Conservation (phyloP, 2,329 filamentous ascomycete genomes). For the Pyrenochaeta sp. region DNA sequence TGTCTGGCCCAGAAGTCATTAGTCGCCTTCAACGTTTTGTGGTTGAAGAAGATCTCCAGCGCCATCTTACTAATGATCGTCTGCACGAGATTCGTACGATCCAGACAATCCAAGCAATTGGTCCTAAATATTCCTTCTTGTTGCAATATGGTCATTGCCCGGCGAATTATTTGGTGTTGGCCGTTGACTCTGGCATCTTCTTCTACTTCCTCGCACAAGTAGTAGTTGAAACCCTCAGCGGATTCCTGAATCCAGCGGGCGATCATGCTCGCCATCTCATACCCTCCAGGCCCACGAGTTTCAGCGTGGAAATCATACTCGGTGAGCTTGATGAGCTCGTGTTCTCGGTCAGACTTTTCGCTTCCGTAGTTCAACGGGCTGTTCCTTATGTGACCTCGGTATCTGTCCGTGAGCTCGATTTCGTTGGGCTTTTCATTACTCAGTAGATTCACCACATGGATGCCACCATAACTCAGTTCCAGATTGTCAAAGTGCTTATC, state of each 20-base stretch:
- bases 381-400: constrained; percentile 76
- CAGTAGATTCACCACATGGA: constrained; percentile 93
- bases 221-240: constrained; percentile 90
- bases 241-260: constrained; percentile 78
- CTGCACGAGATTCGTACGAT: constrained; percentile 94
- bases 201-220: constrained; percentile 76
- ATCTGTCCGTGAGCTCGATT: constrained; percentile 80
- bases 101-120: constrained; percentile 94
- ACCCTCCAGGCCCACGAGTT: constrained; percentile 83
- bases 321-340: constrained; percentile 78
- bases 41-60: constrained; percentile 80
- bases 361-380: constrained; percentile 73
- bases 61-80: constrained; percentile 95
- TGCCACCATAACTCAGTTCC: constrained; percentile 83
- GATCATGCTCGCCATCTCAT: constrained; percentile 89
- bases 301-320: constrained; percentile 98
- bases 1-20: constrained; percentile 92
- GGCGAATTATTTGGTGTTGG: constrained; percentile 45
- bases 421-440: constrained; percentile 88
- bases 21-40: constrained; percentile 72
- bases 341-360: constrained; percentile 64
- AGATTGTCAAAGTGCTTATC: constrained; percentile 93
- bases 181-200: constrained; percentile 58
- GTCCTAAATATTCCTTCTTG: constrained; percentile 96
- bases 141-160: constrained; percentile 75